Percentiles rank a stretch among this genome's conserved stretches.
Conservation (phyloP, 805 yeast genomes). For the Wickerhamiella musiphila region DNA sequence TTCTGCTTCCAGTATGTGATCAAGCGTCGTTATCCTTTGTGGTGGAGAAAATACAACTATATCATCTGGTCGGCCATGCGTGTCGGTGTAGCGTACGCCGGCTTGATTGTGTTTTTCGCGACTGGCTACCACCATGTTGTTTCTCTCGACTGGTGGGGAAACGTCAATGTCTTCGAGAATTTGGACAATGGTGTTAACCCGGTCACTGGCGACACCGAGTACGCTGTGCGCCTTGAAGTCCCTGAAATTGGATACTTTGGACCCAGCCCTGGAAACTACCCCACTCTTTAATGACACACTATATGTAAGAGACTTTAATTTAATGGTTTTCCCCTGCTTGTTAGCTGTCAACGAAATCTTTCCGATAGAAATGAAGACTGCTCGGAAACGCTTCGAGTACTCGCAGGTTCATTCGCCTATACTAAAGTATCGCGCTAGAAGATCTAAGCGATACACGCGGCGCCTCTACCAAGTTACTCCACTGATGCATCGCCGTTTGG, state of each 20-base stretch:
- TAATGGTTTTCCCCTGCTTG: too few relatives aligned
- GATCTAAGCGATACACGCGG: too few relatives aligned
- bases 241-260: constrained; percentile 22
- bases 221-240: constrained; percentile 6
- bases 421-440: too few relatives aligned
- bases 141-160: constrained; percentile 35
- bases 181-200: neutral
- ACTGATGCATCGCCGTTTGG: too few relatives aligned
- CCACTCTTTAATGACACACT: too few relatives aligned
- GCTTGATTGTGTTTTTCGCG: constrained; percentile 28
- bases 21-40: constrained; percentile 26
- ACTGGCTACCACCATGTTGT: constrained; percentile 22
- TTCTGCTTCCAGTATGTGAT: constrained; percentile 29
- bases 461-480: too few relatives aligned
- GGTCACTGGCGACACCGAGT: too few relatives aligned
- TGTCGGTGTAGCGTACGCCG: constrained; percentile 33
- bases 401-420: too few relatives aligned
- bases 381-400: too few relatives aligned
- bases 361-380: too few relatives aligned
- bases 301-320: too few relatives aligned
- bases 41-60: constrained; percentile 40
- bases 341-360: too few relatives aligned
- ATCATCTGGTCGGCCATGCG: constrained; percentile 31
- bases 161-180: constrained; percentile 12
- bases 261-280: constrained; percentile 1